phyloP scores from a whole-genome alignment of 768 basidiomycete species.

The Pleurotus tuber-regium region DNA sequence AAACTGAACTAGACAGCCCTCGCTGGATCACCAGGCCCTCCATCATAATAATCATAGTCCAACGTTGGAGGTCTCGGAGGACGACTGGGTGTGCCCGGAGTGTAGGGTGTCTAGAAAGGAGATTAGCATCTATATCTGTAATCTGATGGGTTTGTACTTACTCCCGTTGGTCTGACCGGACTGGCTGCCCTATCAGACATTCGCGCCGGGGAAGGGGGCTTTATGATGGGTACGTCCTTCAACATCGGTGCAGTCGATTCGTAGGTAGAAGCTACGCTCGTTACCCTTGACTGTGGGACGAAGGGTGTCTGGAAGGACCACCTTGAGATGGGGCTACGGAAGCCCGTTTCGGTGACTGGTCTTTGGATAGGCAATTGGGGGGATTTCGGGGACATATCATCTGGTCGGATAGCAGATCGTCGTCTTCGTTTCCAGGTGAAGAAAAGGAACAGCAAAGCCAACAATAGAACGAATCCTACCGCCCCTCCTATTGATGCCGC shows the following conservation, averaged over 20 bases:
- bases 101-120: conserved; percentile 6
- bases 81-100: conserved; percentile 11
- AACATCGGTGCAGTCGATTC: conserved; percentile 7
- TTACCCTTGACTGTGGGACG: conserved; percentile 11
- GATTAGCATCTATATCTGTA: not conserved
- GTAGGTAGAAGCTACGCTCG: conserved; percentile 6
- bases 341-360: conserved; percentile 10
- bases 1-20: not conserved
- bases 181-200: not conserved
- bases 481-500: conserved; percentile 24
- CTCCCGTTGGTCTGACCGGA: not conserved
- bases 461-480: conserved; percentile 20
- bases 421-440: conserved; percentile 24
- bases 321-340: not conserved
- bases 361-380: conserved; percentile 21
- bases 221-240: conserved; percentile 10
- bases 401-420: conserved; percentile 34
- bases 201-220: conserved; percentile 7
- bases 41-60: conserved; percentile 9
- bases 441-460: conserved; percentile 22
- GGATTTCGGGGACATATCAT: conserved; percentile 20
- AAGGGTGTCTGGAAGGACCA: conserved; percentile 13
- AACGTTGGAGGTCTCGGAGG: conserved; percentile 7
- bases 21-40: not conserved
- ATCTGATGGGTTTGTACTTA: not conserved